Evolutionary conservation across 208 protist genomes (phyloP).

Genomic region (Lotmaria passim): DNA sequence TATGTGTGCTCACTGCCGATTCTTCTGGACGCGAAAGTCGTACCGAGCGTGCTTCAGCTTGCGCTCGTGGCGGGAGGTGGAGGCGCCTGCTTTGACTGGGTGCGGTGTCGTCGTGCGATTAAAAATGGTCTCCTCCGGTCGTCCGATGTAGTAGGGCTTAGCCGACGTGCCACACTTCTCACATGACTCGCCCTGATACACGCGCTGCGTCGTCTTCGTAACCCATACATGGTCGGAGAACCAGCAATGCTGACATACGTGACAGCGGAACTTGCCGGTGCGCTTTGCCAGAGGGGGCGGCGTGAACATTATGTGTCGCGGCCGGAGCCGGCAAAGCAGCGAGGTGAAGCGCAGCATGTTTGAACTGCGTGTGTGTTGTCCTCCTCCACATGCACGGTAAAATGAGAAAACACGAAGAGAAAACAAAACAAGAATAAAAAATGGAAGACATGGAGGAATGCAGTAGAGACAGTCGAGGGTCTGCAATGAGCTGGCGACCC

Average conservation of each 20-base stretch:
- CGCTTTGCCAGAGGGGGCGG: conserved; percentile 80
- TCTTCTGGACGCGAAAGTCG: conserved; percentile 72
- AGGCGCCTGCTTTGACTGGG: conserved; percentile 72
- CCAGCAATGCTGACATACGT: conserved; percentile 67
- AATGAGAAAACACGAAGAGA: background rate
- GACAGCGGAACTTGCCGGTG: conserved; percentile 74
- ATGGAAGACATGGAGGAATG: too few species aligned
- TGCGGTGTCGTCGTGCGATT: conserved; percentile 78
- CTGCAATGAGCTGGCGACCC: too few species aligned
- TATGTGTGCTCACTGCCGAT: conserved; percentile 29
- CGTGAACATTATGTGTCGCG: conserved; percentile 90
- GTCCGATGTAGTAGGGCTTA: conserved; percentile 90
- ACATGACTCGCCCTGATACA: conserved; percentile 91
- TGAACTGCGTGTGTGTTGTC: background rate
- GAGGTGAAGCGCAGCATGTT: conserved; percentile 58
- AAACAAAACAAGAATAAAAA: too few species aligned
- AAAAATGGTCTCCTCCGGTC: conserved; percentile 83
- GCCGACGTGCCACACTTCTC: conserved; percentile 79
- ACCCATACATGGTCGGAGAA: conserved; percentile 85
- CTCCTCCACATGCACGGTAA: background rate
- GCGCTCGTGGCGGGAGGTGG: conserved; percentile 61
- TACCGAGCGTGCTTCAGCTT: conserved; percentile 82
- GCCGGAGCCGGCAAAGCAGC: conserved; percentile 51
- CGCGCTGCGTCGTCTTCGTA: conserved; percentile 85
- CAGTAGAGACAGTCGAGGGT: too few species aligned